These are phyloP conservation scores for Exserohilum rostratum DNA, from an alignment of 2,329 filamentous ascomycete species.

Conservation along the genomic window DNA sequence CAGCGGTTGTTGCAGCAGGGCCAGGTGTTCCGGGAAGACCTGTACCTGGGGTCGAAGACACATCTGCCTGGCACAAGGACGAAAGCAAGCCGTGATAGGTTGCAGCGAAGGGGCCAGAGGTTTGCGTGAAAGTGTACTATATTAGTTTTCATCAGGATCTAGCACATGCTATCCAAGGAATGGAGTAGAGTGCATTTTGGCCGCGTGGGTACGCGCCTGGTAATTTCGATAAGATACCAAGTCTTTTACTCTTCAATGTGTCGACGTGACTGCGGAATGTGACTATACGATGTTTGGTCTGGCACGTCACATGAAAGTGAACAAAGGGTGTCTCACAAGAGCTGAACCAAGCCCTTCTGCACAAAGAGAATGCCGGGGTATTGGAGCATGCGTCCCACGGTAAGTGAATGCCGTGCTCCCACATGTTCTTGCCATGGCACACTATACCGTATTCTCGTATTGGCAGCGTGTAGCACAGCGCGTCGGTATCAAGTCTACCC, in stretches of 20 bases:
- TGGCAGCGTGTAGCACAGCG: background rate
- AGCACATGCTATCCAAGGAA: background rate
- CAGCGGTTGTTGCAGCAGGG: slow-evolving; percentile 38
- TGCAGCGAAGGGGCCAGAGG: slow-evolving; percentile 16
- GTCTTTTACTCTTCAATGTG: background rate
- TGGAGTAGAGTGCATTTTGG: background rate
- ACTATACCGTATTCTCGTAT: background rate
- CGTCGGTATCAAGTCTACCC: background rate
- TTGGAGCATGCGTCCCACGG: no score
- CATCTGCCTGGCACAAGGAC: slow-evolving; percentile 46
- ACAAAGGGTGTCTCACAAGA: background rate
- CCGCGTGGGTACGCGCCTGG: background rate
- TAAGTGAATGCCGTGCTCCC: background rate
- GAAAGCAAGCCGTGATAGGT: slow-evolving; percentile 14
- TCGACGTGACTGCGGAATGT: background rate
- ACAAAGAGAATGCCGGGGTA: no score
- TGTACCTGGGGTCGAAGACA: slow-evolving; percentile 21
- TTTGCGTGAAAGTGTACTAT: slow-evolving; percentile 5
- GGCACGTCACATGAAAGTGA: background rate
- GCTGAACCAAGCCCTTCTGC: no score
- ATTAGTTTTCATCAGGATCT: background rate
- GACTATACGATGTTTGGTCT: background rate
- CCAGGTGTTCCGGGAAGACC: slow-evolving; percentile 33
- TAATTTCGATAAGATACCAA: background rate
- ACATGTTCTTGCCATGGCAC: background rate